Evolutionary conservation across 2,329 filamentous ascomycete species (phyloP), one percentile per base, ranked within the genome.

Genomic region (Lithohypha guttulata): DNA sequence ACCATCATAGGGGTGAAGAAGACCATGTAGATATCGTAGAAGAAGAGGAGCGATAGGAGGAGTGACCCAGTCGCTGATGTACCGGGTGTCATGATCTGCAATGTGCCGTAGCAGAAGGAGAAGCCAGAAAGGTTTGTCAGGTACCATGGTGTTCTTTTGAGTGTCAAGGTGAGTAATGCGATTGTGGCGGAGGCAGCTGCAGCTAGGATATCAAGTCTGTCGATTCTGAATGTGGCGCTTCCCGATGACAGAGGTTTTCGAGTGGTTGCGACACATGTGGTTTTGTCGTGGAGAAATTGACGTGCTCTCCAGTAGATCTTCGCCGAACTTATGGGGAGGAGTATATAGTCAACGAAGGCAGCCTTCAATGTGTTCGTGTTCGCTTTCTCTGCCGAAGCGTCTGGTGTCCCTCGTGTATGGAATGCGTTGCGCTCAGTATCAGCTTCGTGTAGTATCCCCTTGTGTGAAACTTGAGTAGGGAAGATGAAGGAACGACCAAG

Each of bases 51-150:
- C 7, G 69, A 64, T 1, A 96, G 68, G 7, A 96, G 77, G 29
- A 87, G 60, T 5, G 80, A 81, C 1, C 85, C 85, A 0, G 84
- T 94, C 39, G 73, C 64, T 55, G 95, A 93, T 0, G 84, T 89
- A 0, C 86, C 93, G 0, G 87, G 86, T 1, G 86, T 93, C 65
- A 96, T 76, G 38, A 93, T 64, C 51, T 89, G 76, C 40, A 95
- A 70, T 3, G 83, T 77, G 6, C 75, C 74, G 54, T 96, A 95
- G 49, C 81, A 87, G 63, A 94, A 85, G 4, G 81, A 82, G 50
- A 89, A 84, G 0, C 84, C 87, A 53, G 95, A 73, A 23, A 93
- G 63, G 55, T 96, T 96, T 31, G 84, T 89, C 25, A 95, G 61
- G 51, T 75, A 84, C 61, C 79, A 80, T 21, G 73, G 71, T 17